phyloP scores from a whole-genome alignment of 75 land plant species.

The Adiantum capillusveneris region DNA sequence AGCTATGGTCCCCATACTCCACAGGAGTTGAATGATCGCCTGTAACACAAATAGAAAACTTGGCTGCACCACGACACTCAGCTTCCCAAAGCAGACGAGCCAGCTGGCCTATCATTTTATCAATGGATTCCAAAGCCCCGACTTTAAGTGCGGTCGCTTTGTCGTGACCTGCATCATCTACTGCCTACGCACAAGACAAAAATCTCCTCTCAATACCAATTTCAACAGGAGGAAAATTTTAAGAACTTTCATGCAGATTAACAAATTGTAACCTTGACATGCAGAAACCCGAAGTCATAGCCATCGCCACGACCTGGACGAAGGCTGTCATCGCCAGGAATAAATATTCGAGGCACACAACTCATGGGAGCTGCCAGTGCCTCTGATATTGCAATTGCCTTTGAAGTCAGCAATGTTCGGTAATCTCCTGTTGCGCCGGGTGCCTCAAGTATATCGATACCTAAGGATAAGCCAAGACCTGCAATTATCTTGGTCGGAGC shows the following conservation, averaged over 20 bases:
- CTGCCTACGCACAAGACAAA: constrained; percentile 45
- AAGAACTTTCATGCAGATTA: not conserved
- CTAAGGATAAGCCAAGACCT: constrained; percentile 87
- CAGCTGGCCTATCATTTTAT: constrained; percentile 71
- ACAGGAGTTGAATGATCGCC: constrained; percentile 99
- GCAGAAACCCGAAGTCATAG: constrained; percentile 96
- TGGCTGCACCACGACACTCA: constrained; percentile 47
- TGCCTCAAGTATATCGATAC: constrained; percentile 95
- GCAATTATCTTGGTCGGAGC: constrained; percentile 99
- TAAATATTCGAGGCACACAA: constrained; percentile 61
- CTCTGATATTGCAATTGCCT: constrained; percentile 82
- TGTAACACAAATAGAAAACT: constrained; percentile 77
- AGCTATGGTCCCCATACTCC: constrained; percentile 98
- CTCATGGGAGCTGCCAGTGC: constrained; percentile 82
- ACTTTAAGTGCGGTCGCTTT: constrained; percentile 79
- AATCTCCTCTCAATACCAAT: not conserved
- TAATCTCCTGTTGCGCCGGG: constrained; percentile 99
- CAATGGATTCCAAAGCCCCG: constrained; percentile 85
- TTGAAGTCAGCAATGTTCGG: constrained; percentile 82
- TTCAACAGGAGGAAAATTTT: not conserved
- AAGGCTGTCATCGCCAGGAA: constrained; percentile 79
- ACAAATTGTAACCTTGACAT: constrained; percentile 67
- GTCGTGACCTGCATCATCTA: constrained; percentile 99
- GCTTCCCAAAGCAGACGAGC: constrained; percentile 85
- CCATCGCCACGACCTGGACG: constrained; percentile 72